Evolutionary conservation across 1,284 basidiomycete species (phyloP), one percentile per base, ranked within the genome.

Genomic region (Exsudoporus floridanus): DNA sequence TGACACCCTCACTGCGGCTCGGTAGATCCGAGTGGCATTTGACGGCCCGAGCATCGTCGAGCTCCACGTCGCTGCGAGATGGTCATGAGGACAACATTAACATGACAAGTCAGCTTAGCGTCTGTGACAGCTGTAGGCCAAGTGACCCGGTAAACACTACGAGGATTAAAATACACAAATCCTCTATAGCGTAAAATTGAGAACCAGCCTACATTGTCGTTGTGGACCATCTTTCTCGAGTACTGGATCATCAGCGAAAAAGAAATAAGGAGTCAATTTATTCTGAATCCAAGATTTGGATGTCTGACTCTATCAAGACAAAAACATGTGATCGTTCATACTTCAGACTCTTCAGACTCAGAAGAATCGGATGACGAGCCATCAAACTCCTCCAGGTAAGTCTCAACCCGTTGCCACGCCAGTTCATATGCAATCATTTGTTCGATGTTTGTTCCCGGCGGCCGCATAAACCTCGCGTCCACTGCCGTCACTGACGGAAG

Each of bases 401-500:
- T 14, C 8, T 58, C 39, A 1, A 44, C 59, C 2, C 41, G 14
- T 23, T 44, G 16, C 49, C 60, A 60, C 9, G 25, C 18, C 2
- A 2, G 19, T 21, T 52, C 49, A 34, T 61, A 46, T 10, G 39
- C 28, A 13, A 19, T 14, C 5, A 37, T 40, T n/a, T 39, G 45
- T 6, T 8, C 1, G 1, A 3, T 10, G 5, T 56, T 13, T 8
- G 45, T 45, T 9, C 56, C 56, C 2, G 51, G 44, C 2, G 33
- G 43, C 21, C 27, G 19, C 21, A 35, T 7, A 37, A 55, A 59
- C 49, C 14, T 43, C 14, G 34, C 30, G 5, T 50, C 57, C 33
- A 61, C 21, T 0, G 19, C 1, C 5, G 28, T 50, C 31, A 63
- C 23, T 3, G 33, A 48, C 5, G 52, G 60, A 18, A 63, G 35